Base-by-base conservation (phyloP, 352 stramenopile species). In the Thalassiosira livingstoniorum region DNA sequence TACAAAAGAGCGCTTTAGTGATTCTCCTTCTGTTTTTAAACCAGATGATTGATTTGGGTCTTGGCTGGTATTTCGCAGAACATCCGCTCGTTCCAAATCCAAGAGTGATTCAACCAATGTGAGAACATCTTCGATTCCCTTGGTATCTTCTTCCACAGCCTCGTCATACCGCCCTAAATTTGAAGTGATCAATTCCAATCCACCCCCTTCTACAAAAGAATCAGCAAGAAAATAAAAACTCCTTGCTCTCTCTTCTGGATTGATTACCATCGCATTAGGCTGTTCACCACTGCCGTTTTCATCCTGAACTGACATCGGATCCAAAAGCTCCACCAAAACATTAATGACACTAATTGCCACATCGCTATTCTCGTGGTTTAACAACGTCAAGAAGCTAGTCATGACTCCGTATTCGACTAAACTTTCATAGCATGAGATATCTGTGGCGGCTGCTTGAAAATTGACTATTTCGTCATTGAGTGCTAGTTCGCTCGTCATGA, bases 311-410 rank as follows among this genome's bases (percentile, higher is more conserved):
- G 90, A 66, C 0, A 35, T 23, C 4, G 80, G 78, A 80, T 93
- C 89, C 31, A 93, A 62, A 76, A 89, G 87, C 78, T 93, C 89
- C 32, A 87, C 47, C 47, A 92, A 82, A 25, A 91, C 71, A 55
- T 73, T 77, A 4, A 92, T 43, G 15, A 91, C 80, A 69, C 69
- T 80, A 11, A 86, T 60, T 0, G 64, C 75, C 32, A 93, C 70
- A 69, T 93, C 89, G 25, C 65, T 67, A 77, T 93, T 93, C 15
- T 89, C 80, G 67, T 93, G 89, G 18, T 45, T 73, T 32, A 91
- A 74, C 32, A 89, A 71, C 2, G 51, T 72, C 32, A 90, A 57
- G 11, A 70, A 82, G 68, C n/a, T 66, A 5, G 47, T 62, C 58
- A 63, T 81, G 23, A 87, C 61, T 15, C 78, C 65, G 34, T 51